A percentile compares a stretch with the other conserved stretches of the same genome.
Evolutionary conservation across 306 rosid genomes (phyloP).

Genomic region (Quercus suber): DNA sequence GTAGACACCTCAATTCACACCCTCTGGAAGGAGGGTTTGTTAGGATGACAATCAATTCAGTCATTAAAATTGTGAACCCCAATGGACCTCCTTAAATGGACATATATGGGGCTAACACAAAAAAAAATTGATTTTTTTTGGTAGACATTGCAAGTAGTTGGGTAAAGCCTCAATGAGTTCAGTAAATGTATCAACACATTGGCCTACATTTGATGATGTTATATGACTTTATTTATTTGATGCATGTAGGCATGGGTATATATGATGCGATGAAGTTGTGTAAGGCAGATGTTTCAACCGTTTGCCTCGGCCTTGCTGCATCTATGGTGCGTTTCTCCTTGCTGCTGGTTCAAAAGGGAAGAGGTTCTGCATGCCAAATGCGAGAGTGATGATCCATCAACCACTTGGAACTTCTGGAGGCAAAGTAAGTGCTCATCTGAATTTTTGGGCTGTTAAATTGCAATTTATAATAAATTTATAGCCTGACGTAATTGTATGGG

Average conservation of each 20-base stretch:
- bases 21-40: background rate
- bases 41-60: background rate
- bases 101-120: background rate
- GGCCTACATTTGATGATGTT: background rate
- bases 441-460: background rate
- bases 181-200: slow-evolving; percentile 1
- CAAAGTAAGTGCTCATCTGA: slow-evolving; percentile 43
- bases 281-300: slow-evolving; percentile 93
- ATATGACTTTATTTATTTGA: slow-evolving; percentile 16
- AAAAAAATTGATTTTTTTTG: background rate
- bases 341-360: slow-evolving; percentile 89
- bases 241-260: slow-evolving; percentile 84
- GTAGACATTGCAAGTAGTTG: background rate
- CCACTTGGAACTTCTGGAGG: slow-evolving; percentile 87
- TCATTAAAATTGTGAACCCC: background rate
- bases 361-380: slow-evolving; percentile 96
- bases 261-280: slow-evolving; percentile 96
- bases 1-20: no score
- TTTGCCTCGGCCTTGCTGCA: slow-evolving; percentile 95
- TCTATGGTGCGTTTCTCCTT: slow-evolving; percentile 96
- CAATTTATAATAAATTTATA: background rate
- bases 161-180: background rate
- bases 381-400: slow-evolving; percentile 96
- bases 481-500: background rate
- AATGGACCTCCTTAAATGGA: background rate